Conservation (phyloP, 2,329 filamentous ascomycete species). For the Fusarium cicatricum region DNA sequence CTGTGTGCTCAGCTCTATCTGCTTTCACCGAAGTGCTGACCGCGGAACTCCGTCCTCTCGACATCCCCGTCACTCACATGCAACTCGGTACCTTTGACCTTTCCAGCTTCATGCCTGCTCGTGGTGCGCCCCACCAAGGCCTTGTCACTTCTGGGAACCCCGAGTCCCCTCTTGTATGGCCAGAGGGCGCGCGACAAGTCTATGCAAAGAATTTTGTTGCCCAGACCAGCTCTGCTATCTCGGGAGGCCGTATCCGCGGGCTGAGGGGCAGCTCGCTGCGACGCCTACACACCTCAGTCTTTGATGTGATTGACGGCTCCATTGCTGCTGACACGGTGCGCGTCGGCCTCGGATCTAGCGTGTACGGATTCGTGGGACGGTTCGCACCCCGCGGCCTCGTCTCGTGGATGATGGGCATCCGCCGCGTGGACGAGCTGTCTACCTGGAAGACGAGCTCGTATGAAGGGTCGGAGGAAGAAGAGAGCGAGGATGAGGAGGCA, state of each 20-base stretch:
- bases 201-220: conserved; percentile 70
- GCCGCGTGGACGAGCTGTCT: conserved; percentile 65
- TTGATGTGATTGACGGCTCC: conserved; percentile 82
- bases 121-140: conserved; percentile 46
- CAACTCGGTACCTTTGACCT: conserved; percentile 93
- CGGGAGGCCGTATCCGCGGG: conserved; percentile 64
- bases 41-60: conserved; percentile 78
- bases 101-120: conserved; percentile 66
- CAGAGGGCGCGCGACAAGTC: conserved; percentile 64
- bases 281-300: conserved; percentile 85
- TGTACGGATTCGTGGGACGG: conserved; percentile 86
- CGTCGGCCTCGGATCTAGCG: conserved; percentile 82
- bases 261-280: conserved; percentile 76
- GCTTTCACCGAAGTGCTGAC: conserved; percentile 84
- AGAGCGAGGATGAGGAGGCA: conserved; percentile 42
- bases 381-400: conserved; percentile 81
- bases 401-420: conserved; percentile 92
- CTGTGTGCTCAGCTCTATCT: conserved; percentile 84
- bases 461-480: conserved; percentile 49
- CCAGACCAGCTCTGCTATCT: conserved; percentile 63
- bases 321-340: conserved; percentile 71
- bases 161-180: conserved; percentile 67
- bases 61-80: conserved; percentile 83
- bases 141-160: conserved; percentile 54
- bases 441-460: conserved; percentile 59